A percentile compares a stretch with the other conserved stretches of the same genome.
phyloP scores from a whole-genome alignment of 2,329 filamentous ascomycete species.

The Penicillium rolfsii region DNA sequence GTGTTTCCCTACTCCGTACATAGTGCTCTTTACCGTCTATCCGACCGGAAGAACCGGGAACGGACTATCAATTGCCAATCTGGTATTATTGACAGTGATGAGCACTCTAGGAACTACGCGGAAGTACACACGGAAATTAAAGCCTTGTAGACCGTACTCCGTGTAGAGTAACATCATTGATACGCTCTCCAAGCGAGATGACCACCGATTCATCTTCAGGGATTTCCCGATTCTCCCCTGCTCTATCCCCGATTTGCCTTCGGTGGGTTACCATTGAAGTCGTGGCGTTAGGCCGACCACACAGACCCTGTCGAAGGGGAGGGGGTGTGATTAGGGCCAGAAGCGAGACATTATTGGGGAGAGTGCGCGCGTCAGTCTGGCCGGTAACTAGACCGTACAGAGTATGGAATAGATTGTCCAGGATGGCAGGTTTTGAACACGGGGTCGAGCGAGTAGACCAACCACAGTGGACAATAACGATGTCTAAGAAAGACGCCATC shows the following conservation, averaged over 20 bases:
- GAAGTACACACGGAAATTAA: not conserved
- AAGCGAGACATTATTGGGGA: constrained; percentile 7
- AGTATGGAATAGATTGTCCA: not conserved
- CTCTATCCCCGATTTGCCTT: constrained; percentile 7
- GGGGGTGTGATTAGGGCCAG: constrained; percentile 7
- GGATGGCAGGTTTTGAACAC: not conserved
- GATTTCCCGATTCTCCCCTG: constrained; percentile 6
- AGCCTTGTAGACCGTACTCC: not conserved
- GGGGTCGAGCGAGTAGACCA: not conserved
- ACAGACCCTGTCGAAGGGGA: constrained; percentile 14
- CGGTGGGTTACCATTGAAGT: constrained; percentile 4
- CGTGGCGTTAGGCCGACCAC: constrained; percentile 12
- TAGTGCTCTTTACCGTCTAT: not conserved
- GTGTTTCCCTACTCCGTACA: not conserved
- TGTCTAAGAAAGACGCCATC: constrained; percentile 17
- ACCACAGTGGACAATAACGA: not conserved
- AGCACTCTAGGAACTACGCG: not conserved
- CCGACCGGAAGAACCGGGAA: not conserved
- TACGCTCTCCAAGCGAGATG: not conserved
- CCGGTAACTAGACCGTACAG: not conserved
- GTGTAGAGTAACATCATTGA: not conserved
- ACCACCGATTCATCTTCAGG: not conserved
- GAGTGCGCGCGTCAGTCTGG: not conserved
- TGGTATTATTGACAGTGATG: not conserved
- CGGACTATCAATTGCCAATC: not conserved